Evolutionary conservation across 1,139 yeast genomes (phyloP), one percentile per base, ranked within the genome.

Genomic region (Geotrichum reessii): DNA sequence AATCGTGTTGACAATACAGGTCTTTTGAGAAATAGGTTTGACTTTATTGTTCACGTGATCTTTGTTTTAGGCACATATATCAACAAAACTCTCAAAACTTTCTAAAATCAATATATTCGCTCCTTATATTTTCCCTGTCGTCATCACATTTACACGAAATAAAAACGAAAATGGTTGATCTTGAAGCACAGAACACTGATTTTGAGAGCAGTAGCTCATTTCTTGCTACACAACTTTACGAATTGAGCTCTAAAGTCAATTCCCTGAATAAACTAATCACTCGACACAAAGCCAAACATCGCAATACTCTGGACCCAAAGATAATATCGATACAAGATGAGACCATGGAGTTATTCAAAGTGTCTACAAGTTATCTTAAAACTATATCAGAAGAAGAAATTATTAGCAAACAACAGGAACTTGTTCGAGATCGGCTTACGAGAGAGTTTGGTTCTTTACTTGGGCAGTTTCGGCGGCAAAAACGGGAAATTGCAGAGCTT

Each of bases 401-500:
- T 11, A 24, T 31, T 17, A 49, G 27, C 58, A 9, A 56, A 52
- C 19, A 68, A 17, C 69, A 68, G 55, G 55, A 60, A 55, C 74
- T 76, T 62, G 74, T 76, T 4, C 75, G 75, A 61, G 75, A 75
- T 37, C 77, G 77, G 61, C 66, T 81, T 11, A 69, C 71, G 27
- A 72, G 73, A 37, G 83, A 81, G 64, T 77, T 79, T 60, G 69
- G 71, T 8, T 71, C 71, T 33, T 70, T 81, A 22, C 72, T 74
- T 60, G 69, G 70, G 37, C 76, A 74, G 55, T 78, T 76, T 63
- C 72, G 72, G 50, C 58, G 64, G 12, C 62, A 78, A n/a, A 74
- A 76, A 64, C 67, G 79, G 11, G 62, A 64, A 33, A 62, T 62
- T 31, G 65, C 67, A 12, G 58, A 56, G 51, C 49, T 52, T 21